phyloP scores from a whole-genome alignment of 2,329 filamentous ascomycete genomes.

The Hysterium pulicare region DNA sequence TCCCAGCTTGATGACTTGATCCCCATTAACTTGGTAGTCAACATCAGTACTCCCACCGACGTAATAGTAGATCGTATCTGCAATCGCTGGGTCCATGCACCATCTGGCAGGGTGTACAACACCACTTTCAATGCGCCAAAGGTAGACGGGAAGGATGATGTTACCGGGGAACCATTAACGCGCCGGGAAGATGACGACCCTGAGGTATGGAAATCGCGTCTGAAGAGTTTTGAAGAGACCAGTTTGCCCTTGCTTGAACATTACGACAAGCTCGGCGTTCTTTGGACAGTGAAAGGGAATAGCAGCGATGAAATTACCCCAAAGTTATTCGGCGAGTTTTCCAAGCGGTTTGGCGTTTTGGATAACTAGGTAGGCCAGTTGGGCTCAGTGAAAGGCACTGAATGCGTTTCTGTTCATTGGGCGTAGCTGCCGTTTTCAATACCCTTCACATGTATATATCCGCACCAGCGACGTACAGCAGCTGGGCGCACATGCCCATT shows the following conservation, averaged over 20 bases:
- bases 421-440: no score
- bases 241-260: constrained; percentile 82
- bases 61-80: constrained; percentile 88
- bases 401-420: no score
- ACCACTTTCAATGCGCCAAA: constrained; percentile 86
- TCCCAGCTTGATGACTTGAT: constrained; percentile 72
- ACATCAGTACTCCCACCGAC: constrained; percentile 76
- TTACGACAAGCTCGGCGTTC: constrained; percentile 77
- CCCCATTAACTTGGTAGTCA: constrained; percentile 92
- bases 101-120: constrained; percentile 92
- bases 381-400: neutral
- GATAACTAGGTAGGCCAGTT: constrained; percentile 8
- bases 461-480: no score
- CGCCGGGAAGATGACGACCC: constrained; percentile 84
- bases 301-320: constrained; percentile 94
- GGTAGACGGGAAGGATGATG: constrained; percentile 76
- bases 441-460: no score
- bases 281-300: constrained; percentile 84
- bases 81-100: constrained; percentile 88
- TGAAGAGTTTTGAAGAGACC: constrained; percentile 82
- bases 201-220: constrained; percentile 76
- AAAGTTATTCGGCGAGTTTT: constrained; percentile 80
- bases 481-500: neutral
- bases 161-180: constrained; percentile 82
- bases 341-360: constrained; percentile 62